Evolutionary conservation across 192 early-diverging fungal genomes (phyloP).

Genomic region (Coemansia erecta): DNA sequence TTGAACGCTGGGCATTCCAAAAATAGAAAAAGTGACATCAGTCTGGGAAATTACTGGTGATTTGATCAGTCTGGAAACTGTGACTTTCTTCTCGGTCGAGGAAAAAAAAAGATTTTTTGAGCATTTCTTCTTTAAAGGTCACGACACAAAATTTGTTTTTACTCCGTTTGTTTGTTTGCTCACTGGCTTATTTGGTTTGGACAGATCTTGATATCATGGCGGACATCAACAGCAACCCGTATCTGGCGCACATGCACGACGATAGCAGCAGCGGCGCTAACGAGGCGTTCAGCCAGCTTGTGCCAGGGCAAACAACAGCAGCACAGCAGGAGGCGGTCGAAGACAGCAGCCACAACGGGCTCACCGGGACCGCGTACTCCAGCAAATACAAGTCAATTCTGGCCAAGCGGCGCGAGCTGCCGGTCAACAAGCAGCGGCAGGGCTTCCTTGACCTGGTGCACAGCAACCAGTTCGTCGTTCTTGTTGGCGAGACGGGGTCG

Average conservation of each 20-base stretch:
- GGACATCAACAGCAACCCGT: slow-evolving; percentile 46
- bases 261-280: slow-evolving; percentile 14
- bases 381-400: slow-evolving; percentile 87
- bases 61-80: neutral
- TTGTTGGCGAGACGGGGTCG: slow-evolving; percentile 97
- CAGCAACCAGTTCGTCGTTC: slow-evolving; percentile 88
- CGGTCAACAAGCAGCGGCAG: slow-evolving; percentile 89
- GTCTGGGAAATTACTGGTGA: neutral
- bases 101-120: neutral
- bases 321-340: slow-evolving; percentile 79
- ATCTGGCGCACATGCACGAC: slow-evolving; percentile 50
- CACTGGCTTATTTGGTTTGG: neutral
- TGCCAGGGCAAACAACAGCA: slow-evolving; percentile 59
- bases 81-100: no score
- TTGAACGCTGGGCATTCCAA: no score
- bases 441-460: slow-evolving; percentile 92
- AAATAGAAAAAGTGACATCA: neutral
- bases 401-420: slow-evolving; percentile 79
- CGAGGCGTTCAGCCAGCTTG: slow-evolving; percentile 33
- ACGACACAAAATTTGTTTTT: neutral
- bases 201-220: slow-evolving; percentile 13
- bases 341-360: slow-evolving; percentile 70
- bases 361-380: slow-evolving; percentile 75
- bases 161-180: neutral
- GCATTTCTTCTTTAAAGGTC: neutral